phyloP scores from a whole-genome alignment of 148 eudicot species.

The Cornus kousa region DNA sequence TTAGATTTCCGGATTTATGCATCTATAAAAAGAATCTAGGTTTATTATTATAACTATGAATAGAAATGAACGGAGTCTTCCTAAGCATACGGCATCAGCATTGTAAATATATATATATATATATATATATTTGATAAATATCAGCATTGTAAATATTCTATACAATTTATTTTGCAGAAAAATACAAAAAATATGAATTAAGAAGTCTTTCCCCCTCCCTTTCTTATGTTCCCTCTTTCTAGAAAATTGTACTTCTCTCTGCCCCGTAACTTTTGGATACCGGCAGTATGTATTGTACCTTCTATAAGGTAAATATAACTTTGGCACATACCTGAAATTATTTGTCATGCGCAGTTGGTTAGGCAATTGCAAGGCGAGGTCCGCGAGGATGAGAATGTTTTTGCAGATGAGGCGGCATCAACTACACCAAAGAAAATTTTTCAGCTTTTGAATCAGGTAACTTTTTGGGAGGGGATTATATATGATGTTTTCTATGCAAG shows the following conservation, averaged over 20 bases:
- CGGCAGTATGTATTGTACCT: background rate
- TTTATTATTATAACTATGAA: background rate
- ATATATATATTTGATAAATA: background rate
- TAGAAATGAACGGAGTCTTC: background rate
- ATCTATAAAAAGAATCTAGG: no score
- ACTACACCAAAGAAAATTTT: slow-evolving; percentile 73
- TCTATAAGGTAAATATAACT: background rate
- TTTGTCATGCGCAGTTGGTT: slow-evolving; percentile 55
- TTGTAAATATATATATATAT: background rate
- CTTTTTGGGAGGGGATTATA: slow-evolving; percentile 2
- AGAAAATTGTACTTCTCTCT: background rate
- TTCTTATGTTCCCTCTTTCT: background rate
- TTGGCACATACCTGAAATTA: slow-evolving; percentile 8
- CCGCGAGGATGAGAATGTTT: slow-evolving; percentile 45
- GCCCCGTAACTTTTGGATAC: background rate
- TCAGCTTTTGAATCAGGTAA: slow-evolving; percentile 86
- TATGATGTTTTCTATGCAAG: background rate
- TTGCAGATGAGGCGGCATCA: slow-evolving; percentile 57
- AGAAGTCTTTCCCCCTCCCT: background rate
- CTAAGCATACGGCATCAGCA: background rate
- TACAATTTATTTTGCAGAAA: background rate
- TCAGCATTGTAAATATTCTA: background rate
- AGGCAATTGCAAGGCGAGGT: slow-evolving; percentile 67
- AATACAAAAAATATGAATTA: background rate
- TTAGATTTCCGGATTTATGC: background rate